Base-by-base conservation (phyloP, 768 basidiomycete species). In the Leccinum olivaceopallidum region DNA sequence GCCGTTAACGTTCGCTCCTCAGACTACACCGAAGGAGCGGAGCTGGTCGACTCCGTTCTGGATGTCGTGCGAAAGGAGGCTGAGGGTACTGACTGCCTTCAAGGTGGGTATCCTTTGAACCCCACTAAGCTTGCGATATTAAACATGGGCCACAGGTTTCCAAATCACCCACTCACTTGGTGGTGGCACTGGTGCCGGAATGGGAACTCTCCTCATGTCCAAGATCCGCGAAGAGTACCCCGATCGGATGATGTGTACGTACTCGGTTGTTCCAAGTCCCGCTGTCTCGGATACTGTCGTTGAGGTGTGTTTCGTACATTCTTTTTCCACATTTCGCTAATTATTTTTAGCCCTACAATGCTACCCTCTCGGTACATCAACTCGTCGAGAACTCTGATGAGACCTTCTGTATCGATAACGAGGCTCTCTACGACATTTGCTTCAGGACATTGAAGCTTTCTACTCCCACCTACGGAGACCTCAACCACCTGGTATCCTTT, bases 351-450 rank as follows among this genome's bases (percentile, higher is more conserved):
- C 96, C 97, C 3, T 99, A 98, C 85, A 98, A 98, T 76, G 97
- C 96, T 36, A 97, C 95, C 5, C 90, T 98, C 56, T 97, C 94
- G 56, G 94, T 98, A 12, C 96, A 98, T 76, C 97, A 98, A 79
- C 87, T 98, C 48, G 97, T 98, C 56, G 97, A 98, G 79, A 98
- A 98, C 85, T 98, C 96, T 37, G 96, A 98, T 72, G 95, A 97
- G 80, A 98, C 97, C 18, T 98, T 98, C 92, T 98, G 96, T 78
- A 98, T 99, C 75, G 96, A 98, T 75, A 98, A 98, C 76, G 96
- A 98, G 77, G 97, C 96, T 30, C 88, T 99, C 58, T 97, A 98
- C 79, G 97, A 98, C 73, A 99, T 99, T 72, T 98, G 95, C 79
- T 95, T 97, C 87, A 86, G 94, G 73, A 98, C 97, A 32, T 85